A percentile compares a stretch with the other conserved stretches of the same genome.
Conservation (phyloP, 345 rosid genomes). For the Mercurialis annua region DNA sequence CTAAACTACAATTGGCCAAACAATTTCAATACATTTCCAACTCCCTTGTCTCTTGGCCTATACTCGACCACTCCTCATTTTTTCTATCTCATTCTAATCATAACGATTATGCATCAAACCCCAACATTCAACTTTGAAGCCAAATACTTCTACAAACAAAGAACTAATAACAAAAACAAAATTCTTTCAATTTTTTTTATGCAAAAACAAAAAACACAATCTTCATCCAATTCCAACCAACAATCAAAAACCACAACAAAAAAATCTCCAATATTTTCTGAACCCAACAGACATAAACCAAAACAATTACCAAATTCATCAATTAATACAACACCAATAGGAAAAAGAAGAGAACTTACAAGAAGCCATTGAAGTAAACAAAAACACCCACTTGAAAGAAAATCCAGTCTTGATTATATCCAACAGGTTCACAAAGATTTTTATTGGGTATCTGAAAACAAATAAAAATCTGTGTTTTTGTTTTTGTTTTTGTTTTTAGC, state of each 20-base stretch:
- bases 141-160: too few relatives aligned
- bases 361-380: conserved; percentile 35
- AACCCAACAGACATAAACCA: too few relatives aligned
- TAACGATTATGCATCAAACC: neutral
- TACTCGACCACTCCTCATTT: neutral
- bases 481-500: too few relatives aligned
- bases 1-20: neutral
- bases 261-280: too few relatives aligned
- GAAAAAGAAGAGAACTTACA: conserved; percentile 29
- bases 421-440: neutral
- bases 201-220: neutral
- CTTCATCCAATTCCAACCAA: neutral
- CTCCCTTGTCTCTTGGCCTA: neutral
- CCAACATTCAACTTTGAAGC: too few relatives aligned
- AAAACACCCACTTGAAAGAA: conserved; percentile 5
- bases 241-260: neutral
- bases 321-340: neutral
- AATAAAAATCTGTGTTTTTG: neutral
- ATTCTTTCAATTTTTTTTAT: neutral
- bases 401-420: conserved; percentile 1
- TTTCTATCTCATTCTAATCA: neutral
- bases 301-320: neutral
- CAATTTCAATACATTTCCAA: neutral
- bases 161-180: too few relatives aligned
- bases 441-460: neutral